phyloP scores from a whole-genome alignment of 2,329 filamentous ascomycete species.

The Botrytis sinoallii region DNA sequence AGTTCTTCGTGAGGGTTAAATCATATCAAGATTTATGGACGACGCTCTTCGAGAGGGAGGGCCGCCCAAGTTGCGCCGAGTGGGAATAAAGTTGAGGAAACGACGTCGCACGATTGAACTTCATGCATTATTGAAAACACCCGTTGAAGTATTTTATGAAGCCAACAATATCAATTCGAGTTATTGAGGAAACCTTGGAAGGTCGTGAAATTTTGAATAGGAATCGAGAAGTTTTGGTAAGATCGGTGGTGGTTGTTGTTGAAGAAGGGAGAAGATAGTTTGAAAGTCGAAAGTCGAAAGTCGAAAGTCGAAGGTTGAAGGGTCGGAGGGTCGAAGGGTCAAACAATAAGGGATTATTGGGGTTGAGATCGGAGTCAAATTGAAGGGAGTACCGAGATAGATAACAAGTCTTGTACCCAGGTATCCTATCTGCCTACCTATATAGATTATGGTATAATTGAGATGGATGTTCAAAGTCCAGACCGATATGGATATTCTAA shows the following conservation, averaged over 20 bases:
- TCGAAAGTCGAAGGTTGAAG: not conserved
- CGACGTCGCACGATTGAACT: slow-evolving; percentile 30
- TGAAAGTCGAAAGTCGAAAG: not conserved
- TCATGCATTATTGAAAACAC: slow-evolving; percentile 28
- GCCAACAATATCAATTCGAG: not conserved
- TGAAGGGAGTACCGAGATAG: not conserved
- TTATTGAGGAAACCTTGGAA: not conserved
- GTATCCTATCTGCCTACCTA: not conserved
- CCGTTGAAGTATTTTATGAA: not conserved
- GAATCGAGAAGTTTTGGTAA: not conserved
- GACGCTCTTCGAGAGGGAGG: slow-evolving; percentile 26
- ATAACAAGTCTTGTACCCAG: not conserved
- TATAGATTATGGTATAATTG: not conserved
- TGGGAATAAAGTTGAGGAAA: slow-evolving; percentile 21
- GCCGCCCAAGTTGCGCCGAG: slow-evolving; percentile 27
- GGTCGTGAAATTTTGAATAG: not conserved
- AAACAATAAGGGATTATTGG: not conserved
- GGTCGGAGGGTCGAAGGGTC: not conserved
- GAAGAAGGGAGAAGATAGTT: not conserved
- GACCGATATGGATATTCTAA: not conserved
- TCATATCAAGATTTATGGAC: slow-evolving; percentile 33
- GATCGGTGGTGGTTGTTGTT: not conserved
- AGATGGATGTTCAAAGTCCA: not conserved
- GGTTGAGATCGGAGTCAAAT: not conserved
- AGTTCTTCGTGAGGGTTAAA: slow-evolving; percentile 27